phyloP scores from a whole-genome alignment of 768 basidiomycete species.

The Pisolithus tinctorius region DNA sequence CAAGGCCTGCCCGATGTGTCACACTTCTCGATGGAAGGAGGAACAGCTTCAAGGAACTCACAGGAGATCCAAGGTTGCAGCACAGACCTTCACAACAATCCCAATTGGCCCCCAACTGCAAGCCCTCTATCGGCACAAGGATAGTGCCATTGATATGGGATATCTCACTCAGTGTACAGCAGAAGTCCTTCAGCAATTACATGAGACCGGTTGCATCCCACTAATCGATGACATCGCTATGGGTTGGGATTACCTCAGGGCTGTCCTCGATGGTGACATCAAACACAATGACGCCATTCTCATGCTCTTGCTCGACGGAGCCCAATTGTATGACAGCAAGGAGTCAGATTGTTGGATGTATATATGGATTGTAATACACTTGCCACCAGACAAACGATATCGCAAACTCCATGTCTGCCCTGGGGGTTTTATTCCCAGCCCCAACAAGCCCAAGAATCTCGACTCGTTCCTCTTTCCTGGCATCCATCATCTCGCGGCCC shows the following conservation, averaged over 20 bases:
- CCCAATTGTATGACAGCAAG: conserved; percentile 27
- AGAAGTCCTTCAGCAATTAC: conserved; percentile 1
- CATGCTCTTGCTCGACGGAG: conserved; percentile 32
- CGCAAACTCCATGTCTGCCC: conserved; percentile 9
- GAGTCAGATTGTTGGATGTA: conserved; percentile 26
- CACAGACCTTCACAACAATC: conserved; percentile 7
- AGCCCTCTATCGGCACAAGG: conserved; percentile 22
- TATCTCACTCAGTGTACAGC: conserved; percentile 1
- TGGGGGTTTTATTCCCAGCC: conserved; percentile 21
- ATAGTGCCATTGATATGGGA: not conserved
- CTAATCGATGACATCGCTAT: conserved; percentile 5
- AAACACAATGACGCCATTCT: conserved; percentile 23
- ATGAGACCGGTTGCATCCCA: not conserved
- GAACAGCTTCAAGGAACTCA: not conserved
- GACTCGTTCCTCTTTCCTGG: too few species aligned
- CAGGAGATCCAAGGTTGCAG: conserved; percentile 3
- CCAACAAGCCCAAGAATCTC: too few species aligned
- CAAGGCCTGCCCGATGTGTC: conserved; percentile 18
- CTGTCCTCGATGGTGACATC: not conserved
- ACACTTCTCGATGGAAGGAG: conserved; percentile 13
- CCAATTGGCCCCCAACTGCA: conserved; percentile 24
- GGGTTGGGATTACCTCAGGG: not conserved
- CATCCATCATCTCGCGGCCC: too few species aligned
- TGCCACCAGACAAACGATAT: conserved; percentile 23
- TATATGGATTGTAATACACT: conserved; percentile 32